These are phyloP conservation scores for Leptomonas pyrrhocoris DNA, from an alignment of 208 protist species.

Conservation along the genomic window DNA sequence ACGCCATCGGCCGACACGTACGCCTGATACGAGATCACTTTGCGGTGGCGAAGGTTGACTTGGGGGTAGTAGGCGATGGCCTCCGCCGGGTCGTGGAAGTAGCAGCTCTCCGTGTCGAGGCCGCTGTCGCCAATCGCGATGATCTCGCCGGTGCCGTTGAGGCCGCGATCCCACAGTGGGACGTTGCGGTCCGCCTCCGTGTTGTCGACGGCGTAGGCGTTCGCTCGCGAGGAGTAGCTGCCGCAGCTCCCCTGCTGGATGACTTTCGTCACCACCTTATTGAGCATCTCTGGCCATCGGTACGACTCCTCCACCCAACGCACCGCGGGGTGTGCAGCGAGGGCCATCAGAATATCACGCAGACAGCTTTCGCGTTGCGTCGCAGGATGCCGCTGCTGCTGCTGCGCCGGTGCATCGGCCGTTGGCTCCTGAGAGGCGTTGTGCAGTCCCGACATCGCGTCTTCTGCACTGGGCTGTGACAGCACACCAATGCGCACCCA, in stretches of 20 bases:
- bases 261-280: constrained; percentile 39
- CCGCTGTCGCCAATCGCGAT: constrained; percentile 88
- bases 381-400: too few species aligned
- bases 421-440: neutral
- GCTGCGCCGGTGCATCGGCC: too few species aligned
- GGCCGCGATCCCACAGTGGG: constrained; percentile 66
- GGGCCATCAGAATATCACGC: constrained; percentile 15
- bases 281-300: constrained; percentile 36
- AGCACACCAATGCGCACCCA: constrained; percentile 1
- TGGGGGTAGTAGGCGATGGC: constrained; percentile 69
- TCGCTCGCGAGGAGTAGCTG: constrained; percentile 1
- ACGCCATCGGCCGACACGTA: constrained; percentile 11
- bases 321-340: constrained; percentile 61
- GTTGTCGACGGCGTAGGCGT: neutral
- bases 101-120: constrained; percentile 86
- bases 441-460: neutral
- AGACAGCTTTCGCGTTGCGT: neutral
- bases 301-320: constrained; percentile 70
- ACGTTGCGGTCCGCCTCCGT: neutral
- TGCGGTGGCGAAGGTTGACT: constrained; percentile 77
- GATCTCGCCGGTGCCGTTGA: constrained; percentile 82
- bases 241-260: constrained; percentile 44
- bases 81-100: constrained; percentile 70
- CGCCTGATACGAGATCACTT: constrained; percentile 74
- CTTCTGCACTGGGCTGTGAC: neutral